Base-by-base conservation (phyloP, 2,329 filamentous ascomycete genomes). In the Periconia sp. region DNA sequence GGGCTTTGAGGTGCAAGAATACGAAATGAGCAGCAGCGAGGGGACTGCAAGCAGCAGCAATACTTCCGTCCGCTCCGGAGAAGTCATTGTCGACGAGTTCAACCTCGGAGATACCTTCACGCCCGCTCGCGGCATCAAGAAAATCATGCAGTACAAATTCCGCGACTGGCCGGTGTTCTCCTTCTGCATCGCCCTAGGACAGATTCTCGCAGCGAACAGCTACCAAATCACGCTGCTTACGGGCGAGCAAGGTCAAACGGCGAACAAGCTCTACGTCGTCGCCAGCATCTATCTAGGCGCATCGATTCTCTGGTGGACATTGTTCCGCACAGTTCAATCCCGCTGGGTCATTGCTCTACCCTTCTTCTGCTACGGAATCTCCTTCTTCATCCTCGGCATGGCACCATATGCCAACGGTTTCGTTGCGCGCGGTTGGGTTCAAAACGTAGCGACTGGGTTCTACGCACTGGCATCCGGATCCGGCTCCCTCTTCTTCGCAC, bases 221-320 rank as follows among this genome's bases (percentile, higher is more conserved):
- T 64, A 66, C 51, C 86, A 88, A 64, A 84, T 88, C 63, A 86
- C 85, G 0, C 77, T 89, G n/a, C 77, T 89, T 18, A 85, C 84
- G 0, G 86, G 85, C 17, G 81, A 85, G 60, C 77, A 84, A 18
- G 85, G 61, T 20, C 60, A 62, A 50, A 58, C 53, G 6, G 61
- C 58, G 13, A 52, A 45, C 6, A 64, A 64, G 35, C 58, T 64
- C 3, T 64, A 64, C 52, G 43, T 49, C 11, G 41, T 64, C 11
- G 58, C 61, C 7, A 57, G 58, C 17, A 61, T 64, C 46, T 64
- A 62, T 49, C 56, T 64, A 18, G 58, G 51, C 35, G 55, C 52
- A 5, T 61, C 58, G 1, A 50, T 84, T 11, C 56, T 83, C 30
- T 89, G 85, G 85, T 88, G 85, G 85, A 66, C 81, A 50, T 64